These are phyloP conservation scores for Saccharomycopsis sp. DNA, from an alignment of 805 yeast genomes.

Conservation along the genomic window DNA sequence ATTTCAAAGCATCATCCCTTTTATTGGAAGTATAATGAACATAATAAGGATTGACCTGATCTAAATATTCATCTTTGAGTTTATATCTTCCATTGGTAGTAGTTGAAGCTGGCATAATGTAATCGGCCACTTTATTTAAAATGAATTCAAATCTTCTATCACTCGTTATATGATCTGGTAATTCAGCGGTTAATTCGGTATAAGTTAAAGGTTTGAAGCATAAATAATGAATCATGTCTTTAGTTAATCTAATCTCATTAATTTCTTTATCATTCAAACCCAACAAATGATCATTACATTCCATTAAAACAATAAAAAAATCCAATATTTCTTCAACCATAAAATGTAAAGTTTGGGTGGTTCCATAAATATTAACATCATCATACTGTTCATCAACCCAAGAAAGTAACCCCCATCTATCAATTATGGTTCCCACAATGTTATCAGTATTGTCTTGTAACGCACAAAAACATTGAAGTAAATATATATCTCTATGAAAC, in stretches of 20 bases:
- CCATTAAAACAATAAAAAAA: constrained; percentile 13
- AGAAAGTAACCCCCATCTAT: constrained; percentile 56
- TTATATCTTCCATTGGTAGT: constrained; percentile 56
- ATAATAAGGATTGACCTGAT: constrained; percentile 70
- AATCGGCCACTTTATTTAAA: constrained; percentile 47
- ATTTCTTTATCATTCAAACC: constrained; percentile 40
- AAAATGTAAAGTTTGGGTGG: constrained; percentile 32
- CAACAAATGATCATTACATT: constrained; percentile 33
- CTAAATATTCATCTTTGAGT: constrained; percentile 45
- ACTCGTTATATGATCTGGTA: constrained; percentile 67
- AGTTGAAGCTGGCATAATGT: constrained; percentile 47
- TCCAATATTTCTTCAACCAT: constrained; percentile 70
- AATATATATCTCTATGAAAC: constrained; percentile 63
- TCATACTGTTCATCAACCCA: constrained; percentile 40
- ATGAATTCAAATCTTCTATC: constrained; percentile 66
- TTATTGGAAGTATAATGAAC: constrained; percentile 67
- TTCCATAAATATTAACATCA: constrained; percentile 33
- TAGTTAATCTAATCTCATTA: constrained; percentile 39
- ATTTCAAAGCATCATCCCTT: constrained; percentile 71
- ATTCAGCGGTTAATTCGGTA: constrained; percentile 52
- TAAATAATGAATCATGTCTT: constrained; percentile 76
- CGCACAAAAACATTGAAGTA: constrained; percentile 53
- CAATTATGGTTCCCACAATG: constrained; percentile 45
- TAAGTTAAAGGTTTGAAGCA: constrained; percentile 66
- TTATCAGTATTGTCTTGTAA: constrained; percentile 41